These are phyloP conservation scores for Colletotrichum camelliae DNA, from an alignment of 2,329 filamentous ascomycete species.

Conservation along the genomic window DNA sequence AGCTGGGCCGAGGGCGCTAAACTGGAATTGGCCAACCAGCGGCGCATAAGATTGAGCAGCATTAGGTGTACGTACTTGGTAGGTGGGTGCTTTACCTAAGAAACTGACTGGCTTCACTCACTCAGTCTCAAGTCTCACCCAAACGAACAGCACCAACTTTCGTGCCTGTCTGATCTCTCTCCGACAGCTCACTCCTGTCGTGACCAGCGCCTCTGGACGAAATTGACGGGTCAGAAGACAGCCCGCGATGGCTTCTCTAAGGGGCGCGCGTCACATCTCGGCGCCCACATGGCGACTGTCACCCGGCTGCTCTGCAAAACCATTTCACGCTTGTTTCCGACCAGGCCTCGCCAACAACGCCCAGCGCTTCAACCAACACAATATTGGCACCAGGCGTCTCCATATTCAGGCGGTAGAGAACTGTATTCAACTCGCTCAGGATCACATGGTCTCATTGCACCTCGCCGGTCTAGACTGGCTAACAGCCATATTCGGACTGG, in stretches of 20 bases:
- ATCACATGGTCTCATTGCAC: conserved; percentile 39
- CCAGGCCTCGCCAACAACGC: neutral
- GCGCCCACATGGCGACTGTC: neutral
- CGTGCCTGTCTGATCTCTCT: neutral
- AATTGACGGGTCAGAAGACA: neutral
- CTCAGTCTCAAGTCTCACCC: neutral
- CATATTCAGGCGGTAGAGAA: conserved; percentile 36
- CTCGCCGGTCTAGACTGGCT: conserved; percentile 55
- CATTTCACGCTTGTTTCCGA: neutral
- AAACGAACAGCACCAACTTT: neutral
- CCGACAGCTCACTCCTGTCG: neutral
- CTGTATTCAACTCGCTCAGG: neutral
- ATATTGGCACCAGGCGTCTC: conserved; percentile 21
- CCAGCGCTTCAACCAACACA: neutral
- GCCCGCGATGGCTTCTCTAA: conserved; percentile 5
- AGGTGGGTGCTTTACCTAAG: neutral
- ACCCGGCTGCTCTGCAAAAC: neutral
- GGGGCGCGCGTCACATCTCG: neutral
- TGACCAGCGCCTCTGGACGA: neutral
- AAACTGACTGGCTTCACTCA: neutral
- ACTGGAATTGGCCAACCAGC: neutral
- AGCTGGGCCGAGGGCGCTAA: neutral
- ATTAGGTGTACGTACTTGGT: neutral
- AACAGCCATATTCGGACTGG: conserved; percentile 30
- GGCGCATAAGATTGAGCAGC: neutral